phyloP scores from a whole-genome alignment of 2,329 filamentous ascomycete species.

The Fusarium bulbicola region DNA sequence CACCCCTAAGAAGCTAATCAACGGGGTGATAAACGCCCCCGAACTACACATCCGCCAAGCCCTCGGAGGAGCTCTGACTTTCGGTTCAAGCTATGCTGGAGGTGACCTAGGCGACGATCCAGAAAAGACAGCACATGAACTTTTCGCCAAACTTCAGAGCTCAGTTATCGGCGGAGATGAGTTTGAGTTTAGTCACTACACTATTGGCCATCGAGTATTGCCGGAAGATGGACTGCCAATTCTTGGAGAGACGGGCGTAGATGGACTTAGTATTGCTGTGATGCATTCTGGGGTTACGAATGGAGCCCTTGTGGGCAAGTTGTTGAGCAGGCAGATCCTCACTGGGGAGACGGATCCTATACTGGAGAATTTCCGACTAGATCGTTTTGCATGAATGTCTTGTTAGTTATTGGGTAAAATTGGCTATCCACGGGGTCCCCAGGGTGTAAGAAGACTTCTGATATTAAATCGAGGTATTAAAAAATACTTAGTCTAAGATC shows the following conservation, averaged over 20 bases:
- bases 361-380: background rate
- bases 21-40: background rate
- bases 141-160: background rate
- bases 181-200: conserved; percentile 16
- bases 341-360: background rate
- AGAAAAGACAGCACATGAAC: conserved; percentile 7
- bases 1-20: background rate
- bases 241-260: conserved; percentile 8
- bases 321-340: conserved; percentile 6
- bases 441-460: no score
- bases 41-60: conserved; percentile 19
- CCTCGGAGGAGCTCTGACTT: background rate
- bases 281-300: conserved; percentile 28
- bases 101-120: conserved; percentile 11
- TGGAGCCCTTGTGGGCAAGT: conserved; percentile 12
- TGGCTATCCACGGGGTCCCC: no score
- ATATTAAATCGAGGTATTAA: no score
- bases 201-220: background rate
- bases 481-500: no score
- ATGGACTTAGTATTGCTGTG: conserved; percentile 7
- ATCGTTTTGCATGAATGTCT: background rate
- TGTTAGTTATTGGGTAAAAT: background rate
- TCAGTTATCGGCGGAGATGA: background rate
- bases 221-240: conserved; percentile 16
- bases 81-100: conserved; percentile 1